phyloP scores from a whole-genome alignment of 2,329 filamentous ascomycete genomes.

The Diplodia intermedia region DNA sequence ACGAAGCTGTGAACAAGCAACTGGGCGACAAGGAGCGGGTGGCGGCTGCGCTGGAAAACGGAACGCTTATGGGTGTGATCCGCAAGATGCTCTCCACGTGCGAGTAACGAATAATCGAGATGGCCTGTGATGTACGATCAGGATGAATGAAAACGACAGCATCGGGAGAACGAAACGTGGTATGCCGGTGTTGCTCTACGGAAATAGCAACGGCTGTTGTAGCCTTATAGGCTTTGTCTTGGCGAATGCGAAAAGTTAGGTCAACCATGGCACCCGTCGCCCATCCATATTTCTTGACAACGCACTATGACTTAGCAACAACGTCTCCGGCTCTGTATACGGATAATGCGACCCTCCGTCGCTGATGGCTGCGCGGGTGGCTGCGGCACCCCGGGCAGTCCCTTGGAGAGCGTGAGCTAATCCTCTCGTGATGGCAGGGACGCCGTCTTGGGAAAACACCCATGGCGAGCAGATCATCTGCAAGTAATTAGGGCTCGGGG shows the following conservation, averaged over 20 bases:
- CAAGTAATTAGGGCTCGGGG: conserved; percentile 31
- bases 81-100: conserved; percentile 94
- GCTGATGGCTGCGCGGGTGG: background rate
- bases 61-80: conserved; percentile 83
- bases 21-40: conserved; percentile 95
- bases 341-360: background rate
- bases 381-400: background rate
- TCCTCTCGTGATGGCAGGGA: conserved; percentile 19
- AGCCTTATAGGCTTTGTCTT: conserved; percentile 18
- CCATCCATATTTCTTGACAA: background rate
- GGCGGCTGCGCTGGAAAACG: conserved; percentile 92
- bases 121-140: conserved; percentile 22
- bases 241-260: conserved; percentile 22
- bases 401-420: conserved; percentile 18
- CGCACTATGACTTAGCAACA: conserved; percentile 7
- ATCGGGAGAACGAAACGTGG: background rate
- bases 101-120: conserved; percentile 53
- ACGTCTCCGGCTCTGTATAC: background rate
- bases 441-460: conserved; percentile 19
- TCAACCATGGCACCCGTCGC: background rate
- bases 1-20: conserved; percentile 96
- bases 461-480: conserved; percentile 32
- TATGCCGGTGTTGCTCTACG: conserved; percentile 9
- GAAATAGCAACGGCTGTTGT: conserved; percentile 28
- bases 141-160: conserved; percentile 1